These are phyloP conservation scores for Xylaria digitata DNA, from an alignment of 2,329 filamentous ascomycete genomes.

Conservation along the genomic window DNA sequence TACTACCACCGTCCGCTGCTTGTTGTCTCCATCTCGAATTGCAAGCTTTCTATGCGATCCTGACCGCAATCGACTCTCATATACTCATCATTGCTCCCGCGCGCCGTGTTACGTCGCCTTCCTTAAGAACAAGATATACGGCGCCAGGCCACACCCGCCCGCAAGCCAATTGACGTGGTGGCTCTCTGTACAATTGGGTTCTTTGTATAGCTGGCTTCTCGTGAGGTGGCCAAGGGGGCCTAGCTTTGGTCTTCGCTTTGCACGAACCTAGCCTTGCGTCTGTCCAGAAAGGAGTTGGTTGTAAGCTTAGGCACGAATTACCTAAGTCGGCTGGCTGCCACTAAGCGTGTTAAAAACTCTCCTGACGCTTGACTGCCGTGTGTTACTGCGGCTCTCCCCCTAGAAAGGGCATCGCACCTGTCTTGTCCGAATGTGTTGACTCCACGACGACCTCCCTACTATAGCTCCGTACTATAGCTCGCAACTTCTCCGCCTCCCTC, in stretches of 20 bases:
- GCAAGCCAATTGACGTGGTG: constrained; percentile 36
- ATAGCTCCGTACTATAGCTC: constrained; percentile 1
- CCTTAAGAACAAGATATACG: constrained; percentile 10
- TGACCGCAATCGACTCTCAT: constrained; percentile 14
- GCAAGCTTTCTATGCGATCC: constrained; percentile 26
- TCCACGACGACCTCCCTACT: constrained; percentile 14
- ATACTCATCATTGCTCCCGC: constrained; percentile 15
- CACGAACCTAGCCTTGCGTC: constrained; percentile 26
- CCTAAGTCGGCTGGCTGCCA: constrained; percentile 19
- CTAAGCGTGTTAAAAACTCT: constrained; percentile 17
- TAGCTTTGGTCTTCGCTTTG: constrained; percentile 27
- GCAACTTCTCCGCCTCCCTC: constrained; percentile 19
- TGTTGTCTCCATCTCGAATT: constrained; percentile 28
- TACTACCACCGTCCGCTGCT: constrained; percentile 6
- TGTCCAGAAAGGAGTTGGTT: constrained; percentile 25
- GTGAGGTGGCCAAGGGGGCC: constrained; percentile 31
- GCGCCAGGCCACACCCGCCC: constrained; percentile 4
- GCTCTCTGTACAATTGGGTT: constrained; percentile 25
- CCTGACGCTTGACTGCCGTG: constrained; percentile 22
- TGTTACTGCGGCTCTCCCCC: constrained; percentile 10
- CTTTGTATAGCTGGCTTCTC: constrained; percentile 37
- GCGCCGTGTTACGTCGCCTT: constrained; percentile 18
- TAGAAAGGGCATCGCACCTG: constrained; percentile 27
- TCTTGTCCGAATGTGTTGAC: constrained; percentile 27
- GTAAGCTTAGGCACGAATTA: constrained; percentile 23